phyloP scores from a whole-genome alignment of 768 basidiomycete species.

The Leucocoprinus leucothites region DNA sequence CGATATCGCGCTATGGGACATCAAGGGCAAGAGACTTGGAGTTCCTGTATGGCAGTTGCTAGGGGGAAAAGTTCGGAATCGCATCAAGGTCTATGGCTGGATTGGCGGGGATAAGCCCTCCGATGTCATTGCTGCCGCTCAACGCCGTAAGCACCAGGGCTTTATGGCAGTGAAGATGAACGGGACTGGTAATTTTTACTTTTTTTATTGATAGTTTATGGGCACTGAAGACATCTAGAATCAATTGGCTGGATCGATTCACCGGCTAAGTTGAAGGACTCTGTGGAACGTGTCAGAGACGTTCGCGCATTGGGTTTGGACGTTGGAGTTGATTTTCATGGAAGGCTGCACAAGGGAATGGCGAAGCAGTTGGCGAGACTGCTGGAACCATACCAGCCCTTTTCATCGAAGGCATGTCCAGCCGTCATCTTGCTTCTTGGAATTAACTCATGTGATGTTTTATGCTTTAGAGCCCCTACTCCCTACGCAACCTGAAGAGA shows the following conservation, averaged over 20 bases:
- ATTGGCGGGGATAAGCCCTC: conserved; percentile 53
- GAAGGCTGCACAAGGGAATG: conserved; percentile 65
- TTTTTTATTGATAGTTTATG: not conserved
- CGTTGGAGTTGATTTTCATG: conserved; percentile 70
- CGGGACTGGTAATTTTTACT: conserved; percentile 40
- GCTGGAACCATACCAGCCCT: conserved; percentile 58
- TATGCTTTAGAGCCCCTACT: conserved; percentile 48
- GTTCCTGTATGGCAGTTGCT: conserved; percentile 64
- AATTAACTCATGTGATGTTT: not conserved
- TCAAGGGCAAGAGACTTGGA: conserved; percentile 75
- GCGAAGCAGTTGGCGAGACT: conserved; percentile 63
- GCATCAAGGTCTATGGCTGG: conserved; percentile 57
- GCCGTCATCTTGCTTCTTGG: not conserved
- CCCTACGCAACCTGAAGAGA: conserved; percentile 58
- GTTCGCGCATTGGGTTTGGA: conserved; percentile 55
- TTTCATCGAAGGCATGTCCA: conserved; percentile 57
- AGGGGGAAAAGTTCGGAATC: conserved; percentile 65
- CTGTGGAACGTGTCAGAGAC: conserved; percentile 49
- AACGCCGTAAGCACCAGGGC: conserved; percentile 53
- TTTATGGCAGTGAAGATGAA: conserved; percentile 78
- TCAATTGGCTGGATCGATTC: conserved; percentile 60
- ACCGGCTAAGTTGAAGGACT: conserved; percentile 45
- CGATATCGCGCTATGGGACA: conserved; percentile 74
- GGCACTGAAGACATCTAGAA: conserved; percentile 16
- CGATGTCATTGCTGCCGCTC: conserved; percentile 52